Evolutionary conservation across 75 land plant species (phyloP), one percentile per base, ranked within the genome.

Genomic region (Isoetes taiwanensis): DNA sequence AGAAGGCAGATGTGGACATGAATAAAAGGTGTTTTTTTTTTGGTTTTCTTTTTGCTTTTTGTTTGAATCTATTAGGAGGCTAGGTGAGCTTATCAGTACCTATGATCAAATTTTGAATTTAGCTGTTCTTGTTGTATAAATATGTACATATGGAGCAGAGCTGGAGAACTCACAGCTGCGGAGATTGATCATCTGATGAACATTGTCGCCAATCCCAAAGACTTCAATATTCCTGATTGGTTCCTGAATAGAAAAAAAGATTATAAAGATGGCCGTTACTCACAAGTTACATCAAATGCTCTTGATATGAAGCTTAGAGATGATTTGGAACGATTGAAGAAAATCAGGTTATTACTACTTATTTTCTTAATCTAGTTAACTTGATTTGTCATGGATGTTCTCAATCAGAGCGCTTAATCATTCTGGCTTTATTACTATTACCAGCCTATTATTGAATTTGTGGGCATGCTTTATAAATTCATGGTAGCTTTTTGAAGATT

Each of bases 191-290:
- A 69, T 14, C 55, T 73, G 27, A 73, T 73, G 76, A 39, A 42
- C 0, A 73, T 73, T 16, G 76, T 73, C 0, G 74, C 57, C 1
- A 69, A 69, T 34, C 75, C 74, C 16, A 32, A 65, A 28, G 73
- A 72, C 65, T 72, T 73, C 62, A 73, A 73, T 58, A 62, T 73
- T 38, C 76, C 76, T 23, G 76, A 73, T 2, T 73, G 76, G 76
- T 73, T 73, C 32, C 50, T 73, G 34, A 73, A 73, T 66, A 73
- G 76, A 33, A 70, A 73, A 66, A 73, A 64, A 39, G 87, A 83
- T 60, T 71, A 76, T 67, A 83, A 83, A 70, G 85, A 83, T 70
- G 87, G 87, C 2, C 63, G 74, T 20, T 81, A 71, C 52, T 64
- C 67, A 1, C 76, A 73, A 61, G 75, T 73, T 4, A 75, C 65